Evolutionary conservation across 2,329 filamentous ascomycete species (phyloP).

Genomic region (Clonostachys rosea): DNA sequence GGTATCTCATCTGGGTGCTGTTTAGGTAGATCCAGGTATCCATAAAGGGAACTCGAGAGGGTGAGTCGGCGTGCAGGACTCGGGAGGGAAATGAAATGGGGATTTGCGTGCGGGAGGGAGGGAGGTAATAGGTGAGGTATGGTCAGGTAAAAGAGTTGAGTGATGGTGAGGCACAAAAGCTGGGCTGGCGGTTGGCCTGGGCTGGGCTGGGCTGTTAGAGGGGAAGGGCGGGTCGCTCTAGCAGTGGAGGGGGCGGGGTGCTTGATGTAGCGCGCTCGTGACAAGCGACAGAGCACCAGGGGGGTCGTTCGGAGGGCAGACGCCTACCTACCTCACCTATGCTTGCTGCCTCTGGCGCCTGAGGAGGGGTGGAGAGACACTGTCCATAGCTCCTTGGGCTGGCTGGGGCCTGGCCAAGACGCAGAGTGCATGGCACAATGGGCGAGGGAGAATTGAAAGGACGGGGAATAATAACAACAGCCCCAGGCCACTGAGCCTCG

Average conservation of each 20-base stretch:
- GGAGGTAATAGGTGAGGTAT: background rate
- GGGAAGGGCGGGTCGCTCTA: slow-evolving; percentile 15
- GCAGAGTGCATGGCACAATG: too few species aligned
- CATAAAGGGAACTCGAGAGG: background rate
- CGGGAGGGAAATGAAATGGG: background rate
- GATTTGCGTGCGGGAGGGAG: background rate
- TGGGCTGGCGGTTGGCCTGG: background rate
- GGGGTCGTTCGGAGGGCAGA: too few species aligned
- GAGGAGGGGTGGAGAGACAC: too few species aligned
- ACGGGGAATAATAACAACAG: too few species aligned
- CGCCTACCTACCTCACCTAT: too few species aligned
- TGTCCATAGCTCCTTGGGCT: too few species aligned
- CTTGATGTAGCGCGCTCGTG: slow-evolving; percentile 22
- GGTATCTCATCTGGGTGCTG: background rate
- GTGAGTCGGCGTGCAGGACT: background rate
- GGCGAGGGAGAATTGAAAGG: too few species aligned
- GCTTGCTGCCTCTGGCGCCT: too few species aligned
- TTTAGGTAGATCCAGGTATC: background rate
- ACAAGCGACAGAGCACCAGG: slow-evolving; percentile 6
- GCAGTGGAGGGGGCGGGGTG: slow-evolving; percentile 16
- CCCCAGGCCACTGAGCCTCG: too few species aligned
- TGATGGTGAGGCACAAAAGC: background rate
- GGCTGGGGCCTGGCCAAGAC: too few species aligned
- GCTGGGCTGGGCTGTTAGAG: background rate
- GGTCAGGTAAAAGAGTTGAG: background rate